Percentiles rank a stretch among this genome's conserved stretches.
Conservation (phyloP, 768 basidiomycete species). For the Xerocomellus intermedius region DNA sequence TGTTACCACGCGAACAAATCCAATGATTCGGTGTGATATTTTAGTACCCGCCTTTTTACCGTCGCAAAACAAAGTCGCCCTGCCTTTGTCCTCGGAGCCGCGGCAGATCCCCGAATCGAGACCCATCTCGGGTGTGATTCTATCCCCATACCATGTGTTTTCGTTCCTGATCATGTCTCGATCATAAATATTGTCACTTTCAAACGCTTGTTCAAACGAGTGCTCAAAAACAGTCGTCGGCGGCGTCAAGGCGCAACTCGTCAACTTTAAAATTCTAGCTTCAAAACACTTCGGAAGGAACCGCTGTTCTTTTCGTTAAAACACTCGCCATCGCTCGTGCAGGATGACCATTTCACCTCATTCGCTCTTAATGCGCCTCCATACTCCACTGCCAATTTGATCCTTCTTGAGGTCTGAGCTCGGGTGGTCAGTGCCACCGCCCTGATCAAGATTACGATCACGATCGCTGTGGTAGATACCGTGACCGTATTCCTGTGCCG, state of each 20-base stretch:
- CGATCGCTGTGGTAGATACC: background rate
- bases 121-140: background rate
- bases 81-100: background rate
- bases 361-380: too few species aligned
- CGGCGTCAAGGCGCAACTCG: background rate
- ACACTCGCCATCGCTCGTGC: too few species aligned
- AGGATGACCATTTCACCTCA: too few species aligned
- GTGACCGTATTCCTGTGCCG: too few species aligned
- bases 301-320: background rate
- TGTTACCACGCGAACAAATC: background rate
- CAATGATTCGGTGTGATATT: background rate
- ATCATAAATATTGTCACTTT: background rate
- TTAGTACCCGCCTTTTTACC: background rate
- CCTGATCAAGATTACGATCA: background rate
- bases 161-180: background rate
- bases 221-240: background rate
- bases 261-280: background rate
- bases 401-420: background rate
- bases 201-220: background rate
- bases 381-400: background rate
- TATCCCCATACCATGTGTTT: background rate
- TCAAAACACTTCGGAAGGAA: background rate
- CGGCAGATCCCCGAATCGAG: background rate
- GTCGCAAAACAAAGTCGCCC: background rate
- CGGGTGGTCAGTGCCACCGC: background rate